These are phyloP conservation scores for Stachybotrys echinatus DNA, from an alignment of 2,329 filamentous ascomycete species.

Conservation along the genomic window DNA sequence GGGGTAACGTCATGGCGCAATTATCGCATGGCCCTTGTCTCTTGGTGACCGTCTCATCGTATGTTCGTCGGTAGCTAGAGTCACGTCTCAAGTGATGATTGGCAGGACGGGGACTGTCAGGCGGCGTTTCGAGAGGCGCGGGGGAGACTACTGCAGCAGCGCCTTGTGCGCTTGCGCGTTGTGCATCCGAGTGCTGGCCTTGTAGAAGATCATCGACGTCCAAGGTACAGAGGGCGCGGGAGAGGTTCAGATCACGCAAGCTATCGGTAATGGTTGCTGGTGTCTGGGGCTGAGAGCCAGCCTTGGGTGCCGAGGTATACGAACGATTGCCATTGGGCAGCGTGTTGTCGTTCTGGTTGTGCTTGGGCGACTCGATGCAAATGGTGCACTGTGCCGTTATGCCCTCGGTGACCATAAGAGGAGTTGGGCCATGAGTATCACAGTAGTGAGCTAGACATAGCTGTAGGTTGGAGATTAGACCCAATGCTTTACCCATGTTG, in stretches of 20 bases:
- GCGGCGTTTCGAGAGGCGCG: conserved; percentile 50
- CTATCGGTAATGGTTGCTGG: conserved; percentile 39
- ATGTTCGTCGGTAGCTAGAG: conserved; percentile 57
- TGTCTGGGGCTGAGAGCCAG: conserved; percentile 24
- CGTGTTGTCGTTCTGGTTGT: conserved; percentile 22
- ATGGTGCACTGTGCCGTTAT: conserved; percentile 54
- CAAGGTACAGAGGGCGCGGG: conserved; percentile 37
- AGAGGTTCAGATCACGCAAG: conserved; percentile 41
- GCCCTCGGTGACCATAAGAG: conserved; percentile 65
- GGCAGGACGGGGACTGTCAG: conserved; percentile 47
- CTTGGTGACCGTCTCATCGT: conserved; percentile 60
- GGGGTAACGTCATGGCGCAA: conserved; percentile 60
- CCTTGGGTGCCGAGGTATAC: conserved; percentile 29
- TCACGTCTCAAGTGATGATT: conserved; percentile 41
- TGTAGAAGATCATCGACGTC: conserved; percentile 40
- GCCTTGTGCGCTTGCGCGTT: conserved; percentile 28
- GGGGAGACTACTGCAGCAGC: conserved; percentile 26
- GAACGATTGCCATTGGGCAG: not conserved
- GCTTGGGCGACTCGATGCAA: conserved; percentile 37
- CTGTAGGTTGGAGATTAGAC: conserved; percentile 41
- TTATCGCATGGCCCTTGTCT: conserved; percentile 62
- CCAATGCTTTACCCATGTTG: conserved; percentile 20
- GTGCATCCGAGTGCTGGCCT: conserved; percentile 34
- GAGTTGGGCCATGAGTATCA: conserved; percentile 64
- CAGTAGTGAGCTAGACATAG: conserved; percentile 67